phyloP scores from a whole-genome alignment of 345 rosid species.

The Heritiera littoralis region DNA sequence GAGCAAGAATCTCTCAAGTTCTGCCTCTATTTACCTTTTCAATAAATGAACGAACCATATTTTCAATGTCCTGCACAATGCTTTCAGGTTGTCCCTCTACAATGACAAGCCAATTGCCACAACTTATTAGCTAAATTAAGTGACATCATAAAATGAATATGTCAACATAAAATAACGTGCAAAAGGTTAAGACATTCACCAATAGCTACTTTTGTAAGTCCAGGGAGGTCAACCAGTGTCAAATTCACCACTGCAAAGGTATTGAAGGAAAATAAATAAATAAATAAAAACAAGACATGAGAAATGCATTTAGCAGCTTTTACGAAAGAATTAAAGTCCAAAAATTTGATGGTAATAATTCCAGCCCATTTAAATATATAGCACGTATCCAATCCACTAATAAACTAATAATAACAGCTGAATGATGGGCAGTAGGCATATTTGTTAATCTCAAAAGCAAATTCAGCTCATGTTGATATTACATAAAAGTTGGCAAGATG shows the following conservation, averaged over 20 bases:
- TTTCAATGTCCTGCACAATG: constrained; percentile 86
- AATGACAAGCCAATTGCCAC: constrained; percentile 21
- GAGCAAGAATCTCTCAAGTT: constrained; percentile 4
- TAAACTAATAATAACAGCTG: not conserved
- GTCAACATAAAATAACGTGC: not conserved
- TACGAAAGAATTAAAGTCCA: not conserved
- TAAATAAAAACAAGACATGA: not conserved
- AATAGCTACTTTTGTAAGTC: constrained; percentile 94
- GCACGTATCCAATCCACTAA: not conserved
- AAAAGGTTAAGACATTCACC: constrained; percentile 48
- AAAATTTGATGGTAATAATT: not conserved
- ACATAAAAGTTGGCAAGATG: not conserved
- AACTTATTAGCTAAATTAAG: constrained; percentile 5
- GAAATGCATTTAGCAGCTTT: not conserved
- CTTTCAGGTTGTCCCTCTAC: constrained; percentile 92
- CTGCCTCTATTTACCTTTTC: constrained; percentile 64
- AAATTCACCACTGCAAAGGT: constrained; percentile 75
- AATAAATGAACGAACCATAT: constrained; percentile 81
- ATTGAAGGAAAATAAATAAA: not conserved
- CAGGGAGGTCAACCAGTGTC: constrained; percentile 96
- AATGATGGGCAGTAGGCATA: not conserved
- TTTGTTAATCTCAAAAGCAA: not conserved
- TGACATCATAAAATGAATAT: not conserved
- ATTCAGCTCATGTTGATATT: not conserved
- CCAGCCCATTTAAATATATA: not conserved